A percentile compares a stretch with the other conserved stretches of the same genome.
Conservation (phyloP, 768 basidiomycete species). For the Termitomyces sp. region DNA sequence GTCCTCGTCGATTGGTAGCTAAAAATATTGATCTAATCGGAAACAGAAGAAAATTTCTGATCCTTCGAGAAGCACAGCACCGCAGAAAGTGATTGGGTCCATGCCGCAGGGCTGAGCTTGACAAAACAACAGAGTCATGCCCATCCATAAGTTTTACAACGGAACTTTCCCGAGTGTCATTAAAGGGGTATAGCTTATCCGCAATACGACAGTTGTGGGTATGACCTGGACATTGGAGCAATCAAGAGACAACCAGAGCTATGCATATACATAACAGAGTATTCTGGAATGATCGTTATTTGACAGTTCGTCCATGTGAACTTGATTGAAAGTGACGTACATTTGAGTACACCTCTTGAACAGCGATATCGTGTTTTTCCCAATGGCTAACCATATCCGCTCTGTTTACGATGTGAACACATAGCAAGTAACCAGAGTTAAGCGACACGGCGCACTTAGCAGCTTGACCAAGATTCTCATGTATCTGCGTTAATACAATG, state of each 20-base stretch:
- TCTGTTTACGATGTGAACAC: constrained; percentile 29
- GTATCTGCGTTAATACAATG: constrained; percentile 79
- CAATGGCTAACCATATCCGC: constrained; percentile 83
- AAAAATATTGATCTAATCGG: constrained; percentile 15
- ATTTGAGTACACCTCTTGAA: constrained; percentile 75
- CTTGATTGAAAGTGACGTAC: constrained; percentile 37
- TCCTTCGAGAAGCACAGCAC: constrained; percentile 24
- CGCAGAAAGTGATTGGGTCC: neutral
- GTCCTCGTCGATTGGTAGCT: constrained; percentile 7
- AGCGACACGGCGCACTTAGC: constrained; percentile 54
- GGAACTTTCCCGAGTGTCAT: constrained; percentile 18
- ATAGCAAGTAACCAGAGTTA: constrained; percentile 4
- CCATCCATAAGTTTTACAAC: neutral
- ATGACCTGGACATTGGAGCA: constrained; percentile 11
- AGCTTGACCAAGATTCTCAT: constrained; percentile 81
- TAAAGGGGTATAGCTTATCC: constrained; percentile 18
- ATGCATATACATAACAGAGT: constrained; percentile 49
- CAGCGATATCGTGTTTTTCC: constrained; percentile 79
- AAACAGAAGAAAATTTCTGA: constrained; percentile 21
- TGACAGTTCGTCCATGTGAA: constrained; percentile 8
- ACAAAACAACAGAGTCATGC: constrained; percentile 1
- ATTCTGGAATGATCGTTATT: constrained; percentile 43
- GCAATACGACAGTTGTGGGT: constrained; percentile 16
- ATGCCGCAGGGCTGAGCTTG: neutral
- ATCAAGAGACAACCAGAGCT: constrained; percentile 40